A percentile compares a stretch with the other conserved stretches of the same genome.
Evolutionary conservation across 2,329 filamentous ascomycete species (phyloP).

Genomic region (Fusarium sp.): DNA sequence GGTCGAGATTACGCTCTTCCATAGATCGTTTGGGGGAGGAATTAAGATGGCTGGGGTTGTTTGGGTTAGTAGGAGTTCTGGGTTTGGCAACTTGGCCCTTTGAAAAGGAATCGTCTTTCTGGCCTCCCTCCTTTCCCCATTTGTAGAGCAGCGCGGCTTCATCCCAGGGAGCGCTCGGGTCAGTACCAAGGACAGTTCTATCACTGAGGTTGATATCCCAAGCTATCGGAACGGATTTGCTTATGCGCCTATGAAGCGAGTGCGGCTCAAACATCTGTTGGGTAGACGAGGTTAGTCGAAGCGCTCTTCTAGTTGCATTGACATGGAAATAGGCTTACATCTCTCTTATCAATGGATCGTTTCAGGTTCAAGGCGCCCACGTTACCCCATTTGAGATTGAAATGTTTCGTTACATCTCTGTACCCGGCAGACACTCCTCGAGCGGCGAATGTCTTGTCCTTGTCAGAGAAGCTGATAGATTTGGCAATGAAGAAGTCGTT

Average conservation of each 20-base stretch:
- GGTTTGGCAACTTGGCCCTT: conserved; percentile 4
- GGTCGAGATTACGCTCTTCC: background rate
- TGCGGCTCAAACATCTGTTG: conserved; percentile 3
- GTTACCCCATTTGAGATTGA: conserved; percentile 6
- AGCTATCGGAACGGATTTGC: background rate
- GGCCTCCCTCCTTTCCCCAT: background rate
- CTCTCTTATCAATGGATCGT: conserved; percentile 8
- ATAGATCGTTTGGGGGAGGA: background rate
- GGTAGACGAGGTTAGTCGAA: background rate
- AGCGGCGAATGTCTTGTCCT: conserved; percentile 3
- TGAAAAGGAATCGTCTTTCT: conserved; percentile 1
- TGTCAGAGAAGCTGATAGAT: conserved; percentile 3
- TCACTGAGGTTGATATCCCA: background rate
- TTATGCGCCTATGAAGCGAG: background rate
- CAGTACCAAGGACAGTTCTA: background rate
- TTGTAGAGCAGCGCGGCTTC: background rate
- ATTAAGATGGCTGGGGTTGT: too few relatives aligned
- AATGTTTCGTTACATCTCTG: background rate
- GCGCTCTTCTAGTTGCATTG: too few relatives aligned
- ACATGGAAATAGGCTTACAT: background rate
- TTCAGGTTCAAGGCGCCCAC: conserved; percentile 1
- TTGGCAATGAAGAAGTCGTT: conserved; percentile 8
- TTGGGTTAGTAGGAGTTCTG: background rate
- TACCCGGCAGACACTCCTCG: background rate
- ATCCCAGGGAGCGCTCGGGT: conserved; percentile 3